Percentiles rank a stretch among this genome's conserved stretches.
phyloP scores from a whole-genome alignment of 1,139 yeast species.

The Debaryomyces singareniensis region DNA sequence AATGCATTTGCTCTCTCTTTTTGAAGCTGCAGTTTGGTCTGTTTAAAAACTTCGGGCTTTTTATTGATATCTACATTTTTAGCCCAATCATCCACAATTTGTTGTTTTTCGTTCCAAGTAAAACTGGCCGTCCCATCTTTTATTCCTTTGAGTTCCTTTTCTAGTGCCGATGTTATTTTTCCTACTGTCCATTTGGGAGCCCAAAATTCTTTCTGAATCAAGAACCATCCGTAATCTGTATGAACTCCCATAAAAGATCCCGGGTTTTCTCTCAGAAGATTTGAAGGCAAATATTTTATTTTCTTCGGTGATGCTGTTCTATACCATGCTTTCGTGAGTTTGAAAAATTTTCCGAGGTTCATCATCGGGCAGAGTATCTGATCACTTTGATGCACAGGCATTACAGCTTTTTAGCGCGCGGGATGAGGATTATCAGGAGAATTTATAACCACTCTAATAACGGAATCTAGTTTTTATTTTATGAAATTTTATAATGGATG shows the following conservation, averaged over 20 bases:
- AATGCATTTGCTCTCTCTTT: slow-evolving; percentile 15
- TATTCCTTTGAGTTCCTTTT: slow-evolving; percentile 8
- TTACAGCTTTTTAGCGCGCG: too few species aligned
- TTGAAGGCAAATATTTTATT: slow-evolving; percentile 2
- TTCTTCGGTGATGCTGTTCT: slow-evolving; percentile 3
- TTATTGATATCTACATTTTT: slow-evolving; percentile 6
- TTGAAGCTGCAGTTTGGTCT: slow-evolving; percentile 12
- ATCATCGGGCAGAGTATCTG: too few species aligned
- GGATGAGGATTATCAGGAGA: too few species aligned
- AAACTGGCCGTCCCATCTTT: slow-evolving; percentile 4
- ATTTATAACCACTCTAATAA: too few species aligned
- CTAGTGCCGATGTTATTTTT: slow-evolving; percentile 6
- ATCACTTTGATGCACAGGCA: too few species aligned
- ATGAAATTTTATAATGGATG: slow-evolving; percentile 6
- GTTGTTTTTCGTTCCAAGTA: slow-evolving; percentile 10
- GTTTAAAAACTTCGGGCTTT: slow-evolving; percentile 16
- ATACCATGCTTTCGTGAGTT: slow-evolving; percentile 3
- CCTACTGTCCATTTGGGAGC: slow-evolving; percentile 25
- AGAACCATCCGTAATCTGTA: slow-evolving; percentile 19
- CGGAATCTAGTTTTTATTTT: too few species aligned
- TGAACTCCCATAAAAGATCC: slow-evolving; percentile 7
- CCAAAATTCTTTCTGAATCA: slow-evolving; percentile 20
- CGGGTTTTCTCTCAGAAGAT: slow-evolving; percentile 6
- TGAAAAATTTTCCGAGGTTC: too few species aligned
- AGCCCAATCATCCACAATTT: slow-evolving; percentile 21